Evolutionary conservation across 805 yeast species (phyloP), one percentile per base, ranked within the genome.

Genomic region (Nakazawaea ernobii): DNA sequence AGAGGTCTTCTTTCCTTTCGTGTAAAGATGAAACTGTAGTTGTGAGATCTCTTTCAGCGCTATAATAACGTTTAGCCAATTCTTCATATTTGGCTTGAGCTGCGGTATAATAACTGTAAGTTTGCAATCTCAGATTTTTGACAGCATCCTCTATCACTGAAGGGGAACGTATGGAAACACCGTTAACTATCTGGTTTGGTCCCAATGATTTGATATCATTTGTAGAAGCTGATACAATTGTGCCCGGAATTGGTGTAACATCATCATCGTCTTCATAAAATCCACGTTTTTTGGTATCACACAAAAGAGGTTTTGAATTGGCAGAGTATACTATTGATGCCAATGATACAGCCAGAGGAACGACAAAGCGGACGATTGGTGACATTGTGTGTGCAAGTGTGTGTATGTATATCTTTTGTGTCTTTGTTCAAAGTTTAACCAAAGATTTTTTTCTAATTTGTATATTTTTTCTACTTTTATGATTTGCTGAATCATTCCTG

Each of bases 11-110:
- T 37, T 72, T 65, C 55, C 69, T 77, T 51, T 77, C 71, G 61
- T 83, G 89, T 54, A 89, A 71, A 13, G 71, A 71, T 27, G 90
- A 72, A 9, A 86, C 62, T 1, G 92, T 82, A 29, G 71, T 61
- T 8, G 86, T 75, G 43, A 86, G 80, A 48, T 73, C 67, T 57
- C 82, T 75, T 67, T 88, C 96, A 4, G 75, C 73, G 24, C 67
- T 62, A 55, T 80, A 75, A 55, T 78, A 82, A 42, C 69, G 67
- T 35, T 70, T 59, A 46, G 83, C 73, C 7, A 73, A 70, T 14
- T 66, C 66, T 52, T 81, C 74, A 45, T 79, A 64, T 36, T 67
- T 68, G 17, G 52, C 45, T 48, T 69, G 69, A 7, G 70, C 70
- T 7, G 53, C 33, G n/a, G 63, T 53, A 35, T 69, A 60, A 35